Base-by-base conservation (phyloP, 495 filamentous ascomycete genomes). In the Aspergillus homomorphus region DNA sequence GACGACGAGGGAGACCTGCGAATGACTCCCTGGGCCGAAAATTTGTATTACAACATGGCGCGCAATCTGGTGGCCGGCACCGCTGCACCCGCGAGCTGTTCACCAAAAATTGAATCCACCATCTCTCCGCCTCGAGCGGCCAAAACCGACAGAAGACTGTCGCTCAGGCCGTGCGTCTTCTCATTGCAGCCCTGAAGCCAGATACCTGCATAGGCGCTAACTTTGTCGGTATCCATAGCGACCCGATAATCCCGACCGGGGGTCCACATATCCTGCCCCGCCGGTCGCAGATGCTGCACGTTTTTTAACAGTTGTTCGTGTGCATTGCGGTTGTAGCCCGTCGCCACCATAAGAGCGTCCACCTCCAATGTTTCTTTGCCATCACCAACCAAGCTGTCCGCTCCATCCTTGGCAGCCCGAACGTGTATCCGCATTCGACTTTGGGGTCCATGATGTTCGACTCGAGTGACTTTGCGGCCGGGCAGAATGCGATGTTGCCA, bases 141-240 rank as follows among this genome's bases (percentile, higher is more conserved):
- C 54, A 93, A 72, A 52, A 94, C 86, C 3, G 89, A 92, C 20
- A 95, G 76, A 30, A 95, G 73, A 19, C 87, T 90, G 72, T 93
- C 90, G 61, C 88, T 90, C 61, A 93, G 66, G 76, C 94, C 94
- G 69, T 97, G 94, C 24, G 90, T 96, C 58, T 79, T 83, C 74
- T 98, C 91, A 65, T 91, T 94, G 70, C 92, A 97, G 1, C 94
- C 94, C 73, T 97, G 94, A 59, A 98, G 77, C 91, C 91, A 98
- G 30, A 97, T 81, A 12, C 92, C 92, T 8, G 84, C 81, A 15
- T 86, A 77, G 6, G 69, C 57, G 45, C 74, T 75, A 24, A 96
- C 87, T 59, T 82, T 82, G 22, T 79, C 83, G 8, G 78, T 74
- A 22, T 84, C 79, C 62, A 92, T 88, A 23, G 81, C 71, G 3